These are phyloP conservation scores for Dictyostelium intermedium DNA, from an alignment of 78 protist genomes.

Conservation along the genomic window DNA sequence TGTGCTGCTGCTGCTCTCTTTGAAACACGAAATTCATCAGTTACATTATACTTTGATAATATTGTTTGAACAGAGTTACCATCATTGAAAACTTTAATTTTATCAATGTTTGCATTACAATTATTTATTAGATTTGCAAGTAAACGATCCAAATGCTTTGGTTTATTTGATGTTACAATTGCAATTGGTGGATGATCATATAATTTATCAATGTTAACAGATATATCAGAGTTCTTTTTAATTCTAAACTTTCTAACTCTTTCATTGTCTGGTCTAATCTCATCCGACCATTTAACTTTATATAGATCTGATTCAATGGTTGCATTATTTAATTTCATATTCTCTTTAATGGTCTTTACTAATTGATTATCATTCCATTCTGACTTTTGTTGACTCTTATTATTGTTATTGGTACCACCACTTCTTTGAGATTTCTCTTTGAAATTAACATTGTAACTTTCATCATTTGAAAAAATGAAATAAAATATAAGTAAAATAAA, in stretches of 20 bases:
- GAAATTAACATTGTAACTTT: not conserved
- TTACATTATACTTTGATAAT: not conserved
- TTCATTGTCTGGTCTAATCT: constrained; percentile 11
- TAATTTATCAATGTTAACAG: not conserved
- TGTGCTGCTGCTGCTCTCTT: not conserved
- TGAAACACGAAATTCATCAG: not conserved
- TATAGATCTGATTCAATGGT: not conserved
- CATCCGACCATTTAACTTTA: constrained; percentile 16
- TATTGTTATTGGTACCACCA: not conserved
- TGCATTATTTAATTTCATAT: constrained; percentile 4
- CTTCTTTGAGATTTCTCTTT: not conserved
- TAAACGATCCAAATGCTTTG: constrained; percentile 40
- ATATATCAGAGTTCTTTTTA: not conserved
- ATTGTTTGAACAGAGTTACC: not conserved
- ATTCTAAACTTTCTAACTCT: constrained; percentile 12
- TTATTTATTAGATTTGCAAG: not conserved
- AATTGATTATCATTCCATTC: not conserved
- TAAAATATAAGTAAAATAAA: not conserved
- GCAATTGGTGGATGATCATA: constrained; percentile 33
- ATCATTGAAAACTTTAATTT: constrained; percentile 44
- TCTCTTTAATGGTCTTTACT: not conserved
- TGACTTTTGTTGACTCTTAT: not conserved
- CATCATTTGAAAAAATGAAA: not conserved
- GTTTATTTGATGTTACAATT: constrained; percentile 50
- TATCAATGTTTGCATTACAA: not conserved